Evolutionary conservation across 2,329 filamentous ascomycete species (phyloP).

Genomic region (Plectosphaerella plurivora): DNA sequence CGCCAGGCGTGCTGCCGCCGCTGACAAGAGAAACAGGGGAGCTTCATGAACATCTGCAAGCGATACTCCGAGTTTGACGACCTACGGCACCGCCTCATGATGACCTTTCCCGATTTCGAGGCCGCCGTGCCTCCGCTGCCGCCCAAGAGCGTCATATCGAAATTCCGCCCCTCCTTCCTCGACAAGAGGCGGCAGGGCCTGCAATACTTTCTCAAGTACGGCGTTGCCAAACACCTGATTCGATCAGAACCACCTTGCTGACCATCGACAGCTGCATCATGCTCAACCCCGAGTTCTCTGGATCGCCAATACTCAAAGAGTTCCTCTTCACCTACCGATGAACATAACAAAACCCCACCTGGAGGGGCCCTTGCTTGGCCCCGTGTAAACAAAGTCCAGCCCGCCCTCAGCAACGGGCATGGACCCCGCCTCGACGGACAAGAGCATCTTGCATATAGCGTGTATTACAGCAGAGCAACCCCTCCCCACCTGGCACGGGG

Average conservation of each 20-base stretch:
- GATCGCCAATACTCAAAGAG: constrained; percentile 85
- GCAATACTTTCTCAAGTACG: constrained; percentile 90
- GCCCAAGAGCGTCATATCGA: constrained; percentile 85
- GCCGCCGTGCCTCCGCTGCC: constrained; percentile 86
- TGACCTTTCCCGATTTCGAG: constrained; percentile 78
- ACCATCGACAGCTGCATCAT: constrained; percentile 67
- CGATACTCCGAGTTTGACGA: constrained; percentile 94
- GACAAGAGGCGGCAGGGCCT: constrained; percentile 79
- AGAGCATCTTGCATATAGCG: too few relatives aligned
- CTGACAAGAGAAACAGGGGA: constrained; percentile 39
- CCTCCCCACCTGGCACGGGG: too few relatives aligned
- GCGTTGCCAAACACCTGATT: constrained; percentile 10
- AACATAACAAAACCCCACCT: too few relatives aligned
- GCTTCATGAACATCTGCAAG: constrained; percentile 59
- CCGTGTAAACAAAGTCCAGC: too few relatives aligned
- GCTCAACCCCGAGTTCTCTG: constrained; percentile 88
- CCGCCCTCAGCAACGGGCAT: too few relatives aligned
- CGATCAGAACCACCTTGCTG: constrained; percentile 8
- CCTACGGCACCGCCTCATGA: constrained; percentile 66
- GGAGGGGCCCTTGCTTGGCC: too few relatives aligned
- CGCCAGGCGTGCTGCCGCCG: neutral
- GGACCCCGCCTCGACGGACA: too few relatives aligned
- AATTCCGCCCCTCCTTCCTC: constrained; percentile 79
- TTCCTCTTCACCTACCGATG: constrained; percentile 65
- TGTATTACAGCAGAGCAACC: too few relatives aligned